These are phyloP conservation scores for Puccinia coronata DNA, from an alignment of 1,284 basidiomycete species.

Conservation along the genomic window DNA sequence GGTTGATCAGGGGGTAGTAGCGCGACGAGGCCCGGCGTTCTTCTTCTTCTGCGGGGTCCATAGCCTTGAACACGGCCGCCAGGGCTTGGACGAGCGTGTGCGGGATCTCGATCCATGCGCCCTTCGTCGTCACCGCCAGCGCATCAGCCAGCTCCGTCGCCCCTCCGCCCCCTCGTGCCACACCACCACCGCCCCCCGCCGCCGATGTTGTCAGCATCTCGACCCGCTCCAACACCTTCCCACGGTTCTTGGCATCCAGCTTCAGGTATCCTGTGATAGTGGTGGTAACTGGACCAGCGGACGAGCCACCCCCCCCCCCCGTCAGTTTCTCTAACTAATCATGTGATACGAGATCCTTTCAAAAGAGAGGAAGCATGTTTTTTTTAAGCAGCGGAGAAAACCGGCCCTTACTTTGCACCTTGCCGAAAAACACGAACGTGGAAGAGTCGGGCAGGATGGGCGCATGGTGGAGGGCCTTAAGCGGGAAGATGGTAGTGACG, in stretches of 20 bases:
- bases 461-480: background rate
- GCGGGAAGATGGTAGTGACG: background rate
- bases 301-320: no score
- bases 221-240: constrained; percentile 26
- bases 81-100: background rate
- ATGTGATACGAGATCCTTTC: background rate
- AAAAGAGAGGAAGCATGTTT: background rate
- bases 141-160: background rate
- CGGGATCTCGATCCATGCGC: constrained; percentile 24
- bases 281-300: constrained; percentile 12
- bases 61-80: constrained; percentile 1
- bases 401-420: constrained; percentile 20
- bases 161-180: background rate
- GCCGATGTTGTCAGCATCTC: background rate
- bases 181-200: background rate
- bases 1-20: constrained; percentile 1
- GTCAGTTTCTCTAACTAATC: no score
- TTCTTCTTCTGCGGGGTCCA: no score
- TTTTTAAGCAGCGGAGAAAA: no score
- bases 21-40: background rate
- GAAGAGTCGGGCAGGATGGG: constrained; percentile 28
- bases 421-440: constrained; percentile 6
- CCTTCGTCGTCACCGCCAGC: background rate
- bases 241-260: constrained; percentile 15
- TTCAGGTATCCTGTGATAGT: constrained; percentile 19